These are phyloP conservation scores for Pseudonitzschia delicatissima DNA, from an alignment of 108 stramenopile genomes.

Conservation along the genomic window DNA sequence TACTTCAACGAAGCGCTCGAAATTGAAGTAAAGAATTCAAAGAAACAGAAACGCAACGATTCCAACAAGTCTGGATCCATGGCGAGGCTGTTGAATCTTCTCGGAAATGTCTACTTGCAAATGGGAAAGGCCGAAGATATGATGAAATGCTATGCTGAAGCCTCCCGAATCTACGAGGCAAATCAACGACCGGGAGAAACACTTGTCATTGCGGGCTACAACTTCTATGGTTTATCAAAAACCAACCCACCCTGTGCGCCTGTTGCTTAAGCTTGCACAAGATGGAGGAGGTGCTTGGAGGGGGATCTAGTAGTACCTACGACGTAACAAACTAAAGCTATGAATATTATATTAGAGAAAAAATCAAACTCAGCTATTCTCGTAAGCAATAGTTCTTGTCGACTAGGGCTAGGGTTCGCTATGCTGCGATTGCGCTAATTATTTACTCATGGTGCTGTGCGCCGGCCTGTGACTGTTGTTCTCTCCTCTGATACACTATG, in stretches of 20 bases:
- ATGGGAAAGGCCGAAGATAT: conserved; percentile 39
- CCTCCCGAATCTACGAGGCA: conserved; percentile 45
- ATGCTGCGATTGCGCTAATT: too few species aligned
- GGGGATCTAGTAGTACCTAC: too few species aligned
- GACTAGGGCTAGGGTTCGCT: too few species aligned
- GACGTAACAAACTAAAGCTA: too few species aligned
- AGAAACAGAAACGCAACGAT: background rate
- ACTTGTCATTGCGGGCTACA: conserved; percentile 45
- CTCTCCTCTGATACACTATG: too few species aligned
- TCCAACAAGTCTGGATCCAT: conserved; percentile 16
- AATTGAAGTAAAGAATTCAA: conserved; percentile 30
- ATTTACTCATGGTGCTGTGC: too few species aligned
- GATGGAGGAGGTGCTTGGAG: too few species aligned
- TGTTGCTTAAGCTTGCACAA: conserved; percentile 51
- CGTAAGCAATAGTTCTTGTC: too few species aligned
- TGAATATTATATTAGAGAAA: too few species aligned
- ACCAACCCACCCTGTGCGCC: conserved; percentile 63
- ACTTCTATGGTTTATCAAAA: conserved; percentile 50
- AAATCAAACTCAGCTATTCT: too few species aligned
- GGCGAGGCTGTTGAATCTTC: conserved; percentile 49
- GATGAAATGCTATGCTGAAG: conserved; percentile 60
- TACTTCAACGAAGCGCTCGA: conserved; percentile 53
- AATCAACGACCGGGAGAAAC: conserved; percentile 33
- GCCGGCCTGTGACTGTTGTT: too few species aligned
- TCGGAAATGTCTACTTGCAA: conserved; percentile 54